Base-by-base conservation (phyloP, 2,329 filamentous ascomycete genomes). In the Aureobasidium lini region DNA sequence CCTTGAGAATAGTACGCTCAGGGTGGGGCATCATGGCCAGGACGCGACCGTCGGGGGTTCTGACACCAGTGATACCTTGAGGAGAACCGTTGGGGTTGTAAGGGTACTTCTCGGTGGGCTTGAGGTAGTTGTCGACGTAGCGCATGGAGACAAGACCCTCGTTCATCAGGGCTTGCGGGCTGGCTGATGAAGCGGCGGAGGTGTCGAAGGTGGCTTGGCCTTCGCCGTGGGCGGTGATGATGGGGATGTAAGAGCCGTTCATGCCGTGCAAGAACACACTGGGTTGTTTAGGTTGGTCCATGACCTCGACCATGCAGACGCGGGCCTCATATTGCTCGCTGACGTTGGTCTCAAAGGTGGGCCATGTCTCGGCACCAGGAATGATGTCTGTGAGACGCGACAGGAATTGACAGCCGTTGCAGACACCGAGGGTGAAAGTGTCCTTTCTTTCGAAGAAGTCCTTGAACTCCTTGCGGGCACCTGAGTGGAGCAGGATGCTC, bases 341-440 rank as follows among this genome's bases (percentile, higher is more conserved):
- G 53, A 81, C 76, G 73, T 97, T 97, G 61, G 88, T 81, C 61
- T 93, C 87, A 73, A 96, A 96, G 28, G 83, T 88, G 2, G 91
- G 92, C 91, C 92, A 96, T 67, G 82, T 76, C 64, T 78, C 73
- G 0, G 91, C 84, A n/a, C 91, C 92, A 0, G 91, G 92, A 63
- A 96, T 95, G 57, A 96, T 78, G 61, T 87, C 84, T 69, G 90
- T 90, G 42, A 95, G 78, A 53, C 90, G 85, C 6, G 88, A 88
- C 42, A 97, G 79, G 84, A 97, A 95, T 74, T 99, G 94, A 71
- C 94, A 97, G 53, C 94, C 94, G 72, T 99, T 99, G 81, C 94
- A 97, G 36, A 97, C 90, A 66, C 94, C 94, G 0, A 99, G 81
- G 0, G 90, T 81, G 73, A 99, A 97, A 0, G 94, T 97, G 70